Evolutionary conservation across 2,329 filamentous ascomycete genomes (phyloP), one percentile per base, ranked within the genome.

Genomic region (Geosmithia putterillii): DNA sequence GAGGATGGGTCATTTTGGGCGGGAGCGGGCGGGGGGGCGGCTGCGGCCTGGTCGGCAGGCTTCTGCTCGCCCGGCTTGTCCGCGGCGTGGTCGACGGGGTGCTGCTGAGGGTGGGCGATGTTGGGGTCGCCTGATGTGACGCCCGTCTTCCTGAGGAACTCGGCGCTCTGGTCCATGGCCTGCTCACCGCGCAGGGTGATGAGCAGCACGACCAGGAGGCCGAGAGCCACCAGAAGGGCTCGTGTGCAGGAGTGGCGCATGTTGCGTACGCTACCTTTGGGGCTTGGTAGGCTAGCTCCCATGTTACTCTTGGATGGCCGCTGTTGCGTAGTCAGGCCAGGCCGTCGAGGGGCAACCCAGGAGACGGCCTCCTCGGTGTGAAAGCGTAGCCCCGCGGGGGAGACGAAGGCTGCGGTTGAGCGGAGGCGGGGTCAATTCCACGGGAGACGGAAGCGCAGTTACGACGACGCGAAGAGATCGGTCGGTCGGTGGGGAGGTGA

Each of bases 191-290:
- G 64, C 45, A 69, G 59, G 7, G 66, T 58, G 23, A 66, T 47
- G 40, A 57, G 56, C 40, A 71, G 55, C 38, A 72, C 53, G 45
- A 70, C 46, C 9, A 72, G 53, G 42, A 73, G 55, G 45, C 59
- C 58, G 19, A 66, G 51, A 41, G 67, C 64, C 49, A 69, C 60
- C 25, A 70, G 45, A 12, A 72, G 54, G 41, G 63, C 67, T 57
- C 66, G 61, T 37, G 61, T 59, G 44, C 71, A 63, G 4, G 69
- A 65, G 50, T 67, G 71, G 48, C 70, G 63, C 67, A 72, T 39
- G 18, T 20, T 21, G 37, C 21, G 19, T 20, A 18, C 19, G n/a
- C 35, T 8, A 21, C 20, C 18, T 10, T 19, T 39, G 18, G 37
- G 14, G 37, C 37, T 20, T 12, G 19, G 37, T 7, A 39, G 37